phyloP scores from a whole-genome alignment of 2,329 filamentous ascomycete species.

The Gnomoniopsis sp. region DNA sequence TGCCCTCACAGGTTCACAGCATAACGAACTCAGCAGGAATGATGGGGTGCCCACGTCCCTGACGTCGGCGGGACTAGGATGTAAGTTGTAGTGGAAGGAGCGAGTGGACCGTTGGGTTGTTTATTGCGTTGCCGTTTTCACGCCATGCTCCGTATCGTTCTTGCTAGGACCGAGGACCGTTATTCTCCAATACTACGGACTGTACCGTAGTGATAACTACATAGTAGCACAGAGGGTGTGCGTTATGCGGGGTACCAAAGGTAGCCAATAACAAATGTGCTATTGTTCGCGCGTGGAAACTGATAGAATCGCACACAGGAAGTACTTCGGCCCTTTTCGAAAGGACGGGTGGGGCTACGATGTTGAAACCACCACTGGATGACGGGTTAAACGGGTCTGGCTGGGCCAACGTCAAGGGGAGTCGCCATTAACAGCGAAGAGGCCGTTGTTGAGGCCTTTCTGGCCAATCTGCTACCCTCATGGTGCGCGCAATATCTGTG shows the following conservation, averaged over 20 bases:
- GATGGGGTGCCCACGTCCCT: slow-evolving; percentile 14
- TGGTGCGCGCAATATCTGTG: background rate
- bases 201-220: too few species aligned
- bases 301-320: background rate
- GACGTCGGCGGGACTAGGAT: slow-evolving; percentile 11
- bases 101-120: background rate
- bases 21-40: background rate
- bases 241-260: background rate
- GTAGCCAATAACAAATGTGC: background rate
- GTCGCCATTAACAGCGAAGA: background rate
- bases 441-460: background rate
- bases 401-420: background rate
- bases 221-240: too few species aligned
- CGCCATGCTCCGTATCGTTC: background rate
- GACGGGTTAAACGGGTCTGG: too few species aligned
- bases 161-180: background rate
- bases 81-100: slow-evolving; percentile 2
- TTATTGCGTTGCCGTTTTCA: background rate
- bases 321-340: background rate
- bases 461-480: background rate
- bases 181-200: background rate
- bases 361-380: slow-evolving; percentile 1
- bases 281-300: background rate
- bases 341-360: slow-evolving; percentile 1
- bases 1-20: slow-evolving; percentile 3